Conservation (phyloP, 192 early-diverging fungal species). For the Powellomyces hirtus region DNA sequence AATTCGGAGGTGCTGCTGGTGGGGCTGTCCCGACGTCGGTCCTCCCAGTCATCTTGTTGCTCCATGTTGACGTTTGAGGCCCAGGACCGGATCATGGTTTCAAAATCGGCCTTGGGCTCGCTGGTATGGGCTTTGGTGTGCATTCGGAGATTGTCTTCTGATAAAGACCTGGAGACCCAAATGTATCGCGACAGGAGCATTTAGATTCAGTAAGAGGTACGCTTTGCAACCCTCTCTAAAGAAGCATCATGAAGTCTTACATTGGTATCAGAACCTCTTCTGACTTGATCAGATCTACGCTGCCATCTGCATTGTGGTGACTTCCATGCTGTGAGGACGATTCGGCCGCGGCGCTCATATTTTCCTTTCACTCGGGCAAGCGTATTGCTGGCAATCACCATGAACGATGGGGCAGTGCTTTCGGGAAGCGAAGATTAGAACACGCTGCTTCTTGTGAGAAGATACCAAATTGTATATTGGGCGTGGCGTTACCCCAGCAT, state of each 20-base stretch:
- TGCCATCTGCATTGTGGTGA: no score
- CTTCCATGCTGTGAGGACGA: no score
- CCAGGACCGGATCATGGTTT: neutral
- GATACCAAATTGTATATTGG: no score
- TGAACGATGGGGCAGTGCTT: no score
- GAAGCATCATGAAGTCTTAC: neutral
- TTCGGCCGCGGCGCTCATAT: no score
- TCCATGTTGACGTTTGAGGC: constrained; percentile 4
- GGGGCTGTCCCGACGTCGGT: neutral
- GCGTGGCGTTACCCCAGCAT: no score
- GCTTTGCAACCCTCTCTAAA: neutral
- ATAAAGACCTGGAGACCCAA: neutral
- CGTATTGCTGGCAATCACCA: no score
- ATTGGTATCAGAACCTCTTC: neutral
- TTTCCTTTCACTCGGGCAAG: no score
- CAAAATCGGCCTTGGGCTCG: neutral
- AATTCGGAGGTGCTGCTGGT: neutral
- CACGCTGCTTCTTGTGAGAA: no score
- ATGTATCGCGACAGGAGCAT: neutral
- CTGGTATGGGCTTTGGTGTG: constrained; percentile 5
- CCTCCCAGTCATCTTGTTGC: neutral
- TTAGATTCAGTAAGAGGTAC: neutral
- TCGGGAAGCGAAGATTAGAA: no score
- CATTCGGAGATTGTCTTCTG: constrained; percentile 11
- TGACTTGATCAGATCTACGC: no score